These are phyloP conservation scores for Eucalyptus guilfoylei DNA, from an alignment of 345 rosid species.

Conservation along the genomic window DNA sequence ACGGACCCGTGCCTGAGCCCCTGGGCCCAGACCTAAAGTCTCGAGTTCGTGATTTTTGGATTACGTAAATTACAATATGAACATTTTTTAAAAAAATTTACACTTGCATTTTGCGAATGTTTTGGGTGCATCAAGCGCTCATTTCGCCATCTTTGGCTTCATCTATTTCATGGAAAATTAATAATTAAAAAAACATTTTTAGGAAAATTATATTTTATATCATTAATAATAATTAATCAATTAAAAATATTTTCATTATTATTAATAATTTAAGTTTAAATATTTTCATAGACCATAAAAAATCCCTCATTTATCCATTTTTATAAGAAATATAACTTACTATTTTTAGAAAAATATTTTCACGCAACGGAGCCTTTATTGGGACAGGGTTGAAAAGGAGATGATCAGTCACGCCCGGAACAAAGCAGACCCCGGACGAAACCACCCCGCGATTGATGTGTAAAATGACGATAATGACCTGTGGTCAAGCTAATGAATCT, in stretches of 20 bases:
- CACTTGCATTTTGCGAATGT: neutral
- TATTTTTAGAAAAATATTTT: too few relatives aligned
- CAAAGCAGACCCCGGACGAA: too few relatives aligned
- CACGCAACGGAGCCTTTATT: too few relatives aligned
- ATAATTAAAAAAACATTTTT: fast-evolving
- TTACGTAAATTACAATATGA: neutral
- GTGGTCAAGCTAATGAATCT: neutral
- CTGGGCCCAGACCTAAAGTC: neutral
- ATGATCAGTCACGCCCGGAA: too few relatives aligned
- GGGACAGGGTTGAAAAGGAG: too few relatives aligned
- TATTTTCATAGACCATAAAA: too few relatives aligned
- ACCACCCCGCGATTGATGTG: neutral
- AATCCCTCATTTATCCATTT: too few relatives aligned
- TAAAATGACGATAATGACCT: neutral
- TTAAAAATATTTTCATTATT: fast-evolving
- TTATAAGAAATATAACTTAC: too few relatives aligned
- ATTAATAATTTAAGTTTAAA: too few relatives aligned
- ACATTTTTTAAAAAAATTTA: neutral
- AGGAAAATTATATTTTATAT: too few relatives aligned
- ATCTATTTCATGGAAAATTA: too few relatives aligned
- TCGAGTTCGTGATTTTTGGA: fast-evolving
- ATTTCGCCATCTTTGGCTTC: fast-evolving
- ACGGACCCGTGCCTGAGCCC: neutral
- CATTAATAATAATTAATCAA: too few relatives aligned
- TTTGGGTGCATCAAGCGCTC: fast-evolving